Evolutionary conservation across 2,329 filamentous ascomycete genomes (phyloP).

Genomic region (Diaporthe longicolla): DNA sequence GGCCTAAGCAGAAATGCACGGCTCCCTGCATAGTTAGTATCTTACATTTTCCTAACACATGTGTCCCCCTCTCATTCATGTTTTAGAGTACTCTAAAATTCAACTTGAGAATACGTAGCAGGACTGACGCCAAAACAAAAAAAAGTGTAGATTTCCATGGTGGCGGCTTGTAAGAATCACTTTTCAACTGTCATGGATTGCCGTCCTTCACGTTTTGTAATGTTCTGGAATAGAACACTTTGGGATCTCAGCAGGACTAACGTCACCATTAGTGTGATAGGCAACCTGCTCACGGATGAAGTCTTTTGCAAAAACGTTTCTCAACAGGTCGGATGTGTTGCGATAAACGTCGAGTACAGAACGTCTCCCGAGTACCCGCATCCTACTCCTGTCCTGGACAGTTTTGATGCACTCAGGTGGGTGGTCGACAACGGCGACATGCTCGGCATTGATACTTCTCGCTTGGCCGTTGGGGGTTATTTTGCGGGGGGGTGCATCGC

Average conservation of each 20-base stretch:
- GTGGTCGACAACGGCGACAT: conserved; percentile 47
- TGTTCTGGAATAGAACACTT: neutral
- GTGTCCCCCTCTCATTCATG: too few species aligned
- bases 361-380: conserved; percentile 38
- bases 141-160: too few species aligned
- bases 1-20: conserved; percentile 25
- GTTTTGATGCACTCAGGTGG: conserved; percentile 47
- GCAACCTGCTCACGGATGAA: conserved; percentile 24
- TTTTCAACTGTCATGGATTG: neutral
- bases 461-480: conserved; percentile 38
- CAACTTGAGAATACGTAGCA: too few species aligned
- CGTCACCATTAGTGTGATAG: conserved; percentile 2
- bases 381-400: conserved; percentile 37
- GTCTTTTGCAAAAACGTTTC: conserved; percentile 36
- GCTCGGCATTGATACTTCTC: conserved; percentile 33
- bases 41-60: too few species aligned
- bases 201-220: neutral
- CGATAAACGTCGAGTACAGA: conserved; percentile 40
- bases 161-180: too few species aligned
- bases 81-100: too few species aligned
- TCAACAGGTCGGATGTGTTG: conserved; percentile 39
- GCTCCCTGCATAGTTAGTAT: conserved; percentile 26
- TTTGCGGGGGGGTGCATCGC: conserved; percentile 40
- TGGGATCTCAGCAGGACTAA: neutral
- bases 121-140: too few species aligned